Evolutionary conservation across 345 rosid species (phyloP).

Genomic region (Populus nigra): DNA sequence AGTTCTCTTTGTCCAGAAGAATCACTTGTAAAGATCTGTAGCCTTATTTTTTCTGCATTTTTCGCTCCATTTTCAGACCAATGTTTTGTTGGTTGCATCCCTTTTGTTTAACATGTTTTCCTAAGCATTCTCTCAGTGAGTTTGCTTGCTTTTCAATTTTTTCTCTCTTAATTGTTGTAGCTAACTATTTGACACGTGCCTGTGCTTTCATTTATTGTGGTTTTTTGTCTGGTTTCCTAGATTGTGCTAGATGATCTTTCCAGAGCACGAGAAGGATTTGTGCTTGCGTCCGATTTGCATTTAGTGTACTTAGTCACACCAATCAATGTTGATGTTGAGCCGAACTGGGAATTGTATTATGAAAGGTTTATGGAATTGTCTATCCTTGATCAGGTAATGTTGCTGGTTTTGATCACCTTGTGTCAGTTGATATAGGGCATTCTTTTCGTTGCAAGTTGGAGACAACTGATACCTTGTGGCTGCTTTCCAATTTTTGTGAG

Average conservation of each 20-base stretch:
- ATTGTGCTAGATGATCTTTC: conserved; percentile 91
- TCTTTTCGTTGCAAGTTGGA: background rate
- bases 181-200: background rate
- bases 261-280: conserved; percentile 96
- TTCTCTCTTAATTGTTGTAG: conserved; percentile 2
- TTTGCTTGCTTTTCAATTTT: background rate
- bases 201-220: conserved; percentile 5
- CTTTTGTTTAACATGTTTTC: no score
- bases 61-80: background rate
- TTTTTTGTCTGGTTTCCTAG: conserved; percentile 43
- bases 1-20: conserved; percentile 98
- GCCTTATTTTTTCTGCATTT: conserved; percentile 14
- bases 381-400: conserved; percentile 76
- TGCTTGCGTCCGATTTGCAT: conserved; percentile 96
- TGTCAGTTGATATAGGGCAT: background rate
- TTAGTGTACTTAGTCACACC: conserved; percentile 89
- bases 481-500: background rate
- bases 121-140: background rate
- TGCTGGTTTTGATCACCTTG: background rate
- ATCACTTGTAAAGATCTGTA: conserved; percentile 62
- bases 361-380: conserved; percentile 87
- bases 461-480: background rate
- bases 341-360: conserved; percentile 94
- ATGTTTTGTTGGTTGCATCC: background rate
- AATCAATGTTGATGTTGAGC: conserved; percentile 86